A percentile compares a stretch with the other conserved stretches of the same genome.
Evolutionary conservation across 495 filamentous ascomycete species (phyloP).

Genomic region (Tuber brumale): DNA sequence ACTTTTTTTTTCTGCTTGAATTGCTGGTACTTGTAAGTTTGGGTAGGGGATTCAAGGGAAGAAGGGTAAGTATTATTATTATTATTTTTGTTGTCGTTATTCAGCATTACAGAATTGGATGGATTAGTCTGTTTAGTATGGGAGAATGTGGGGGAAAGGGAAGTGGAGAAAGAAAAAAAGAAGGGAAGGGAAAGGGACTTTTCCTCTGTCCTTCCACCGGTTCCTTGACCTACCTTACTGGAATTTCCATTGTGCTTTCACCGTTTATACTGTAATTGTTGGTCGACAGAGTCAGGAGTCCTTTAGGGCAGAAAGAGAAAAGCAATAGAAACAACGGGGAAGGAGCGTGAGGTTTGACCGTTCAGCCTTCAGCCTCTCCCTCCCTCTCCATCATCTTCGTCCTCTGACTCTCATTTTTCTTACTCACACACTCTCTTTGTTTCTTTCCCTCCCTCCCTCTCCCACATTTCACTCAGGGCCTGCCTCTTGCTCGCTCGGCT

Average conservation of each 20-base stretch:
- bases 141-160: conserved; percentile 6
- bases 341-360: not conserved
- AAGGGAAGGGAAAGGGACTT: not conserved
- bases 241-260: not conserved
- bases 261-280: not conserved
- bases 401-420: conserved; percentile 18
- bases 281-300: conserved; percentile 2
- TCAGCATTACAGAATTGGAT: not conserved
- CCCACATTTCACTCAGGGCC: conserved; percentile 12
- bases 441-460: conserved; percentile 6
- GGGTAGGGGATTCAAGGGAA: not conserved
- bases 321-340: conserved; percentile 1
- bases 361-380: not conserved
- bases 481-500: conserved; percentile 8
- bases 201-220: not conserved
- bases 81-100: not conserved
- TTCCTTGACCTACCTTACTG: not conserved
- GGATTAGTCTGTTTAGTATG: not conserved
- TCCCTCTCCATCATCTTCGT: not conserved
- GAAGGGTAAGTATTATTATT: not conserved
- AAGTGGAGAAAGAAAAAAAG: not conserved
- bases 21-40: not conserved
- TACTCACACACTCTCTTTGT: conserved; percentile 12
- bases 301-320: conserved; percentile 2
- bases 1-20: conserved; percentile 8